Evolutionary conservation across 257 asterid species (phyloP), one percentile per base, ranked within the genome.

Genomic region (Jacaranda mimosifolia): DNA sequence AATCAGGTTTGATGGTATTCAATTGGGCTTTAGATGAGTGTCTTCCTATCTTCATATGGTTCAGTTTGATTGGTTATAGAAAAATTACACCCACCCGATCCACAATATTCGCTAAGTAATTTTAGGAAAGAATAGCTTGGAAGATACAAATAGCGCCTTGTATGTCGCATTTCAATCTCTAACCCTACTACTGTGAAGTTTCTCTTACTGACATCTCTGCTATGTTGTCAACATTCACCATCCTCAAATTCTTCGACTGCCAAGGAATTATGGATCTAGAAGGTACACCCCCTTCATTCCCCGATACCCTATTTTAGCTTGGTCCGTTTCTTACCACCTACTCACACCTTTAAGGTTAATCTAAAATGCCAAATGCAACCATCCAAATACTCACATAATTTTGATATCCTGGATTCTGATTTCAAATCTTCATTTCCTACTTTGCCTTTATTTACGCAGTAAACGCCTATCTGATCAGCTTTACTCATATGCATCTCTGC

Each of bases 141-240:
- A 48, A 62, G 15, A 4, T 12, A 52, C 11, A 32, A n/a, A 17
- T 32, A 51, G 46, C 35, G 21, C 19, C 39, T 21, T 8, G 9
- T 10, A 6, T 15, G 62, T 52, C 46, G 53, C 57, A 15, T 49
- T 57, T 48, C 1, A 53, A 48, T 42, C 68, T 51, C 53, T 46
- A 18, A 73, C 55, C 43, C 62, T 68, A 68, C 57, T 18, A 48
- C 64, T 48, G 36, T 46, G 39, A 38, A 48, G 26, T 68, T 68
- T 48, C 73, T 62, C 32, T 8, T 1, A 13, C 77, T 40, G 64
- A 59, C 15, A 11, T 32, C 73, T 36, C 66, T 46, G 26, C 35
- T 18, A 70, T 35, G 26, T 42, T 4, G 68, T 46, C 10, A 70
- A 13, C 11, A 3, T 19, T 38, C n/a, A 17, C 58, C 21, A 18